Evolutionary conservation across 352 stramenopile genomes (phyloP), one percentile per base, ranked within the genome.

Genomic region (Globisporangium canariense): DNA sequence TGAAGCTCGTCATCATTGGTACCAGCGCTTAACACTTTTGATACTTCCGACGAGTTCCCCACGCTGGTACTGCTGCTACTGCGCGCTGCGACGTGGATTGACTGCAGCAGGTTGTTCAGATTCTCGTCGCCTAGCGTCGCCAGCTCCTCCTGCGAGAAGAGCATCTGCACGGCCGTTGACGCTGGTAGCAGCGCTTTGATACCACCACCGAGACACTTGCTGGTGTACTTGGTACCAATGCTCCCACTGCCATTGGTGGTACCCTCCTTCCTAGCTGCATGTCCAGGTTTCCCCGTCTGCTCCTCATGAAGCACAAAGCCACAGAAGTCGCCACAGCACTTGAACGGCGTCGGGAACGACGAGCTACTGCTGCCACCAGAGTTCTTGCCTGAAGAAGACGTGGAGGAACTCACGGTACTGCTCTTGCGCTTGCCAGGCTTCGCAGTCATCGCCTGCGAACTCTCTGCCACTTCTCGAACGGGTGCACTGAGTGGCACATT

Each of bases 241-340:
- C n/a, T 52, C 3, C 22, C 20, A 14, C 40, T 30, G 9, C 28
- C 20, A 66, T 55, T 41, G 65, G 47, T 8, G 58, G 5, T 18
- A 66, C 50, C 22, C 69, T 53, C 46, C 62, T 62, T 67, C 40
- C n/a, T 28, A 46, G n/a, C 54, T 8, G 45, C 25, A 58, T 14
- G 4, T 16, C 38, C 30, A 18, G 41, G 14, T 59, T 57, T 57
- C 9, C 38, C 38, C 49, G 66, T 25, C 54, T 65, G 71, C 40
- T 69, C 63, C 51, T 81, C 64, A 45, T 79, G 67, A 34, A 89
- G 20, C 14, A 73, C 62, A 43, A 90, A 85, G 52, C 73, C 70
- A 65, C 83, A 92, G 57, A 92, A 92, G 58, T 92, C 83, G 16
- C 85, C 83, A 32, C 73, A 85, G 73, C 86, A 92, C 62, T 89